phyloP scores from a whole-genome alignment of 2,329 filamentous ascomycete genomes.

The Aspergillus sp. region DNA sequence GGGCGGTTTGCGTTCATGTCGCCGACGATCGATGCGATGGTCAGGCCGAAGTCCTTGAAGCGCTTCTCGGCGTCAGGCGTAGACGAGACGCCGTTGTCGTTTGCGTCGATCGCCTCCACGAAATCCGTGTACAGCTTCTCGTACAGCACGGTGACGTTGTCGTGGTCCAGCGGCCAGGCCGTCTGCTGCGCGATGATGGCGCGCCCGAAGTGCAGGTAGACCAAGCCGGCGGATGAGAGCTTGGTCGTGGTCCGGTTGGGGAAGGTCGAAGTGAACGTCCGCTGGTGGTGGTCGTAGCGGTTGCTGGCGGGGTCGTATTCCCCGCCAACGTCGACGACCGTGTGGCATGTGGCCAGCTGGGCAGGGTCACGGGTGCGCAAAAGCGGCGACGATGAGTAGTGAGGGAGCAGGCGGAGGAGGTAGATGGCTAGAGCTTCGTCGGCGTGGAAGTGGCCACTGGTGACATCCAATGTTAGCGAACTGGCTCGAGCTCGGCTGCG shows the following conservation, averaged over 20 bases:
- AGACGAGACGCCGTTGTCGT: slow-evolving; percentile 86
- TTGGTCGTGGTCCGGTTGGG: slow-evolving; percentile 75
- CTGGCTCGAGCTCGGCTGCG: too few species aligned
- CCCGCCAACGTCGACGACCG: slow-evolving; percentile 94
- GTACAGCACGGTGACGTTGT: slow-evolving; percentile 67
- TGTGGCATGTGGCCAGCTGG: slow-evolving; percentile 72
- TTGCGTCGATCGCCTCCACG: slow-evolving; percentile 90
- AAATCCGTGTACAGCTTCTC: slow-evolving; percentile 87
- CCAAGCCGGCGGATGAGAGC: slow-evolving; percentile 84
- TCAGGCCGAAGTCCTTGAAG: slow-evolving; percentile 75
- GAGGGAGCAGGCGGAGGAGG: slow-evolving; percentile 81
- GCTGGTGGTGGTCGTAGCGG: slow-evolving; percentile 97
- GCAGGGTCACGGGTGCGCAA: slow-evolving; percentile 80
- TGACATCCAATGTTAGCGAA: too few species aligned
- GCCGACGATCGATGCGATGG: slow-evolving; percentile 71
- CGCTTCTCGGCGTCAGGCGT: slow-evolving; percentile 73
- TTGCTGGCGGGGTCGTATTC: slow-evolving; percentile 69
- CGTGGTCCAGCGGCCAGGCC: slow-evolving; percentile 49
- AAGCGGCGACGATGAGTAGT: slow-evolving; percentile 64
- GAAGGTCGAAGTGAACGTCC: slow-evolving; percentile 77
- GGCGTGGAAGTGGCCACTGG: slow-evolving; percentile 97
- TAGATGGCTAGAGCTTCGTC: slow-evolving; percentile 96
- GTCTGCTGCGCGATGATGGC: slow-evolving; percentile 65
- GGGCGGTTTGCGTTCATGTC: slow-evolving; percentile 56
- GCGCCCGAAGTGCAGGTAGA: slow-evolving; percentile 91